Evolutionary conservation across 1,139 yeast genomes (phyloP), one percentile per base, ranked within the genome.

Genomic region (Zygotorulaspora mrakii): DNA sequence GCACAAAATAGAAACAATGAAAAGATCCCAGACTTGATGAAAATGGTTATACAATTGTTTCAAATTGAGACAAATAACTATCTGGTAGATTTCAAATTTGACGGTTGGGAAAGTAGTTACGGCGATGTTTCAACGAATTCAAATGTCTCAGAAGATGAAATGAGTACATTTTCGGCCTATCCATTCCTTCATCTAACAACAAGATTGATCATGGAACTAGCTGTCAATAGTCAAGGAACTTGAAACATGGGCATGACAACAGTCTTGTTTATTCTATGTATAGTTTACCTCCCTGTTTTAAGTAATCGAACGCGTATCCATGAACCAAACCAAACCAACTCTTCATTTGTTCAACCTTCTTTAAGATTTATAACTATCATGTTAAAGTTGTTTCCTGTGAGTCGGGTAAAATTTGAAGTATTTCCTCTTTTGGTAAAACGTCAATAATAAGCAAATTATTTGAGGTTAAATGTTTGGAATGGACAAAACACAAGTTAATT

Each of bases 51-150:
- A 47, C 99, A 94, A 63, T 73, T 91, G 46, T 91, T 89, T 66
- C 97, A 91, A 62, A 74, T 91, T 49, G 98, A 94, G 60, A 95
- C 95, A 35, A 89, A 91, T 62, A 91, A 91, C 61, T 91, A 91
- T 59, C 71, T 91, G 46, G 98, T 94, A 20, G 99, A 94, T 62
- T 94, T 94, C 69, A 91, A 91, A 65, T 91, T 91, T 62, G 97
- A 91, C 59, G 98, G 98, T 4, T 91, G 96, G 95, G 96, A 88
- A 56, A 66, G 57, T 30, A 62, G 64, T 35, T 55, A 60, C 25
- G 65, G 65, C 3, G 57, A 56, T 23, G 57, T 57, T 43, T 53
- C 67, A 51, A 30, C 47, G 57, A 59, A 50, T 68, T 47, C 55
- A 14, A 48, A 45, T 23, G 47, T 53, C 4, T 45, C 57, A 9